A percentile compares a stretch with the other conserved stretches of the same genome.
Conservation (phyloP, 2,329 filamentous ascomycete genomes). For the Neurospora sp. region DNA sequence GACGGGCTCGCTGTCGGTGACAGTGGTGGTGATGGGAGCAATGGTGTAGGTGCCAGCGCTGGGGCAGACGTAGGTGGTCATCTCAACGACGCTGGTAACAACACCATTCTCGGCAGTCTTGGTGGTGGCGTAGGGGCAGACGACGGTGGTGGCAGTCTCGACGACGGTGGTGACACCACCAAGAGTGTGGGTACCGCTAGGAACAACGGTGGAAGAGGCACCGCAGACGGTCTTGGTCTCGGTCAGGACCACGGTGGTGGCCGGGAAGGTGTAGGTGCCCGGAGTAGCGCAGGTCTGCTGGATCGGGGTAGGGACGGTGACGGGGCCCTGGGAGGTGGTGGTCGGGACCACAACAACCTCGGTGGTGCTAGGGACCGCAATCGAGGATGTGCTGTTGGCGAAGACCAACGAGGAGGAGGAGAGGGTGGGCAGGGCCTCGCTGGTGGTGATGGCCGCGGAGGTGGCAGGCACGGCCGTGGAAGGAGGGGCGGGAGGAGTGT, state of each 20-base stretch:
- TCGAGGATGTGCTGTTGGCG: slow-evolving; percentile 13
- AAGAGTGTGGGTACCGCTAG: slow-evolving; percentile 55
- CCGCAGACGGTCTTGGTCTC: slow-evolving; percentile 58
- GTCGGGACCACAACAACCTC: slow-evolving; percentile 18
- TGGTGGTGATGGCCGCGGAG: slow-evolving; percentile 13
- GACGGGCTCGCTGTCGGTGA: slow-evolving; percentile 36
- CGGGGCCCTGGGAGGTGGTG: slow-evolving; percentile 32
- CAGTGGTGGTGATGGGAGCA: slow-evolving; percentile 53
- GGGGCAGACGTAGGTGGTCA: slow-evolving; percentile 65
- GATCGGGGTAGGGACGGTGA: slow-evolving; percentile 41
- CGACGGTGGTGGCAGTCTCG: slow-evolving; percentile 53
- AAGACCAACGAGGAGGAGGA: slow-evolving; percentile 1
- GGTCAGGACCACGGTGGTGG: slow-evolving; percentile 58
- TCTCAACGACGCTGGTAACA: slow-evolving; percentile 56
- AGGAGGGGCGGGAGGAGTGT: slow-evolving; percentile 20
- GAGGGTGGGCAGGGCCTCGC: background rate
- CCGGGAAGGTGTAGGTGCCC: slow-evolving; percentile 66
- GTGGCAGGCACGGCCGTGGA: slow-evolving; percentile 20
- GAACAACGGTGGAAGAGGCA: slow-evolving; percentile 49
- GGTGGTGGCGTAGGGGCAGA: slow-evolving; percentile 59
- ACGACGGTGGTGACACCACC: slow-evolving; percentile 67
- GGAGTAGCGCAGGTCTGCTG: slow-evolving; percentile 50
- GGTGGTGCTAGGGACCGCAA: slow-evolving; percentile 13
- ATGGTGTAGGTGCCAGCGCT: slow-evolving; percentile 67
- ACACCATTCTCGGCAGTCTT: slow-evolving; percentile 43